A percentile compares a stretch with the other conserved stretches of the same genome.
Conservation (phyloP, 345 rosid species). For the Cardamine chenopodiifolia region DNA sequence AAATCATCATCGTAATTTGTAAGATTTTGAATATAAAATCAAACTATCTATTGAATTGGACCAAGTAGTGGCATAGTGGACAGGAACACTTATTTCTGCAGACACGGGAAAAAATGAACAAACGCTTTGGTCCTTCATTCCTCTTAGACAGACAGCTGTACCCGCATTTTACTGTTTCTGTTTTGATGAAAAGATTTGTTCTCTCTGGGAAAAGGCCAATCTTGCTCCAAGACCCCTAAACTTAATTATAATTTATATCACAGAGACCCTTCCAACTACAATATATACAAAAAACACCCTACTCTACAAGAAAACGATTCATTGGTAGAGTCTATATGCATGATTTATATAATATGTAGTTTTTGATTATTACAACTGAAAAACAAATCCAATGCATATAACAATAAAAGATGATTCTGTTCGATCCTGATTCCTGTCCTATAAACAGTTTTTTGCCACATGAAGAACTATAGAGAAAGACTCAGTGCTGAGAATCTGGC, state of each 20-base stretch:
- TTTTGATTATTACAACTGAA: constrained; percentile 8
- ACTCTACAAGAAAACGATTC: background rate
- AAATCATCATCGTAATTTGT: background rate
- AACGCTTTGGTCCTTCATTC: no score
- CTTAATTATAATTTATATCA: background rate
- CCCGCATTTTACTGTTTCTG: no score
- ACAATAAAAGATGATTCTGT: constrained; percentile 13
- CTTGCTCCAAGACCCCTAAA: no score
- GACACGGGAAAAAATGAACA: no score
- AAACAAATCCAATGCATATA: constrained; percentile 23
- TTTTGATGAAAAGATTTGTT: no score
- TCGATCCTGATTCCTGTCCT: constrained; percentile 27
- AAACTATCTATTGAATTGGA: background rate
- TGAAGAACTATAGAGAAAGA: constrained; percentile 9
- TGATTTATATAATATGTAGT: background rate
- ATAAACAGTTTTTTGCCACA: constrained; percentile 12
- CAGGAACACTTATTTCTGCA: no score
- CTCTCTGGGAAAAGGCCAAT: no score
- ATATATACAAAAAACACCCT: background rate
- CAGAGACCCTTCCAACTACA: background rate
- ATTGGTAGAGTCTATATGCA: background rate
- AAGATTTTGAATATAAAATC: constrained; percentile 25
- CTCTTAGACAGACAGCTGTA: no score
- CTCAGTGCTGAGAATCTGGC: constrained; percentile 13
- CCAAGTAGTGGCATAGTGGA: background rate